These are phyloP conservation scores for Colletotrichum sojae DNA, from an alignment of 2,329 filamentous ascomycete genomes.

Conservation along the genomic window DNA sequence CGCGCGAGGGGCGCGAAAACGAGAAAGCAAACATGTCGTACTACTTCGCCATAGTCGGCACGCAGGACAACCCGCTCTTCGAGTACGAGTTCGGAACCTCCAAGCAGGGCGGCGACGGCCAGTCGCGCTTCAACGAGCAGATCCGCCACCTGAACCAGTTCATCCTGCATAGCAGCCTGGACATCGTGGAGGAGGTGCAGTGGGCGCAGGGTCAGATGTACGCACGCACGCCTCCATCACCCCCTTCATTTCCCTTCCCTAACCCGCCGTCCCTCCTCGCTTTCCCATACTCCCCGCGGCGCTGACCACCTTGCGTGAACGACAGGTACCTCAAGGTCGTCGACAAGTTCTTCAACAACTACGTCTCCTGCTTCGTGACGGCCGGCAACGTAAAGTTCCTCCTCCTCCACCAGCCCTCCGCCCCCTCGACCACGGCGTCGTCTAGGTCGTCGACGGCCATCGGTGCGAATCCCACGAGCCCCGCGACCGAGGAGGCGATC, in stretches of 20 bases:
- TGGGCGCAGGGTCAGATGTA: constrained; percentile 91
- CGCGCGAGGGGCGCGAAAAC: too few relatives aligned
- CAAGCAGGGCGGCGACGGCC: constrained; percentile 94
- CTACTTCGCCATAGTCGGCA: constrained; percentile 97
- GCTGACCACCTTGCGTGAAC: neutral
- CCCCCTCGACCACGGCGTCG: constrained; percentile 53
- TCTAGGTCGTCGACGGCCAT: constrained; percentile 77
- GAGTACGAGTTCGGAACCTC: constrained; percentile 97
- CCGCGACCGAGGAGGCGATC: constrained; percentile 95
- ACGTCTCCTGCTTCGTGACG: constrained; percentile 95
- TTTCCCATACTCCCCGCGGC: too few relatives aligned
- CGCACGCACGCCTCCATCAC: constrained; percentile 45
- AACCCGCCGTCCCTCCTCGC: too few relatives aligned
- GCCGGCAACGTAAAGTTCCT: constrained; percentile 94
- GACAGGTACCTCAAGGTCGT: constrained; percentile 93
- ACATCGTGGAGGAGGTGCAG: constrained; percentile 96
- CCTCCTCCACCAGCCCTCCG: constrained; percentile 86
- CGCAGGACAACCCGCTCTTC: constrained; percentile 95
- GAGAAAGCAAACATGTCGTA: constrained; percentile 81
- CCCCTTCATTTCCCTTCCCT: neutral
- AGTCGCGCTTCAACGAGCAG: constrained; percentile 89
- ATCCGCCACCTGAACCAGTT: constrained; percentile 97
- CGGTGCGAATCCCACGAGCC: constrained; percentile 86
- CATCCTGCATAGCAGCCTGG: constrained; percentile 92
- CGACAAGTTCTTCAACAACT: constrained; percentile 96